These are phyloP conservation scores for Ophiostoma perfectum DNA, from an alignment of 2,329 filamentous ascomycete genomes.

Conservation along the genomic window DNA sequence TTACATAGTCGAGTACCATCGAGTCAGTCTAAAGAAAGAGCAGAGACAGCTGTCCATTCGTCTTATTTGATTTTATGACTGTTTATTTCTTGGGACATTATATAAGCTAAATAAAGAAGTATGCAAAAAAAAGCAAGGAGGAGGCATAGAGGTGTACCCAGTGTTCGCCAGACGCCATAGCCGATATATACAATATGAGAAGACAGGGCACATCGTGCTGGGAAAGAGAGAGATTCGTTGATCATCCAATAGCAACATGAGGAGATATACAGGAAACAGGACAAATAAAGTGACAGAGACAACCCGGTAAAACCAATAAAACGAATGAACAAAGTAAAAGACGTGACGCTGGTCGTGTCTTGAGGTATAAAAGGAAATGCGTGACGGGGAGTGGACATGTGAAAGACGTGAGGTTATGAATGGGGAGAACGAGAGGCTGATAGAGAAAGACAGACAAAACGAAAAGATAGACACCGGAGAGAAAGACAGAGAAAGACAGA, in stretches of 20 bases:
- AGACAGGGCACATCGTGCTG: too few relatives aligned
- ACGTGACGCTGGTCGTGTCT: constrained; percentile 7
- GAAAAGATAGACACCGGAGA: too few relatives aligned
- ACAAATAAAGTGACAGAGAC: not conserved
- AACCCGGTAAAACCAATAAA: constrained; percentile 4
- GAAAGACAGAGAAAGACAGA: not conserved
- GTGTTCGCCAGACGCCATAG: too few relatives aligned
- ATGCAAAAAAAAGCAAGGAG: too few relatives aligned
- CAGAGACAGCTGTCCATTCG: too few relatives aligned
- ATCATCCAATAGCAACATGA: not conserved
- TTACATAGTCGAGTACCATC: too few relatives aligned
- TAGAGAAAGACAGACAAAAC: not conserved
- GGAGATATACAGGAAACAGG: not conserved
- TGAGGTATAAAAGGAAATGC: constrained; percentile 9
- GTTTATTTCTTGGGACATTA: too few relatives aligned
- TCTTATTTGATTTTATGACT: too few relatives aligned
- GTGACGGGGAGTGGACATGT: not conserved
- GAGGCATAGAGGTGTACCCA: too few relatives aligned
- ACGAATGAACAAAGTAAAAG: not conserved
- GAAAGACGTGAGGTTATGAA: not conserved
- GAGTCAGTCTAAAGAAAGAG: too few relatives aligned
- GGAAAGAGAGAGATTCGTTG: not conserved
- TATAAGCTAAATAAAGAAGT: too few relatives aligned
- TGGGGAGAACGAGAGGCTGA: not conserved
- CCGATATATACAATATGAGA: too few relatives aligned